Evolutionary conservation across 73 alveolate species (phyloP).

Genomic region (Halteria grandinella): DNA sequence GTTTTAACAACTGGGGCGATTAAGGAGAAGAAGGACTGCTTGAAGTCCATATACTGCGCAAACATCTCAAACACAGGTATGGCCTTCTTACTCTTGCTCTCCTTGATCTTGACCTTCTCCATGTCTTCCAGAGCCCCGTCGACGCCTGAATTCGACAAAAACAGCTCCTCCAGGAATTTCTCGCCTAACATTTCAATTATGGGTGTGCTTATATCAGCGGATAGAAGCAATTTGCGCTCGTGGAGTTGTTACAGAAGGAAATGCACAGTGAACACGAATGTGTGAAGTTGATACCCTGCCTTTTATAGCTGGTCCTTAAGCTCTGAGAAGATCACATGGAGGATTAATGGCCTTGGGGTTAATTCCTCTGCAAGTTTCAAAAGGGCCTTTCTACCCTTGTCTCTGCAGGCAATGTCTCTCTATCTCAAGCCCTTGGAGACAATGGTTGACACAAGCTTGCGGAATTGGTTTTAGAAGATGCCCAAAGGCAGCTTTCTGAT

Average conservation of each 20-base stretch:
- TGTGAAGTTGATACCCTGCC: constrained; percentile 21
- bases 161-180: constrained; percentile 53
- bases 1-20: constrained; percentile 29
- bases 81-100: constrained; percentile 41
- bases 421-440: constrained; percentile 29
- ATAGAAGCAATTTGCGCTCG: not conserved
- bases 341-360: not conserved
- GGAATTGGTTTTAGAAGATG: constrained; percentile 5
- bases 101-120: constrained; percentile 37
- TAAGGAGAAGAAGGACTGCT: constrained; percentile 8
- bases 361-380: constrained; percentile 28
- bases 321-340: not conserved
- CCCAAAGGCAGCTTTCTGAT: constrained; percentile 33
- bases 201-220: constrained; percentile 1
- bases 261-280: constrained; percentile 23
- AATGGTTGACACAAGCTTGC: constrained; percentile 36
- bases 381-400: constrained; percentile 63
- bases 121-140: constrained; percentile 17
- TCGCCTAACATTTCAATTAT: constrained; percentile 7
- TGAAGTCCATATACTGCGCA: constrained; percentile 52
- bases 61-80: constrained; percentile 40
- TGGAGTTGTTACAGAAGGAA: constrained; percentile 9
- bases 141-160: constrained; percentile 30
- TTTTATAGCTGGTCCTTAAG: constrained; percentile 19
- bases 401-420: constrained; percentile 24